A percentile compares a stretch with the other conserved stretches of the same genome.
These are phyloP conservation scores for Backusella westeae DNA, from an alignment of 192 early-diverging fungal genomes.

Conservation along the genomic window DNA sequence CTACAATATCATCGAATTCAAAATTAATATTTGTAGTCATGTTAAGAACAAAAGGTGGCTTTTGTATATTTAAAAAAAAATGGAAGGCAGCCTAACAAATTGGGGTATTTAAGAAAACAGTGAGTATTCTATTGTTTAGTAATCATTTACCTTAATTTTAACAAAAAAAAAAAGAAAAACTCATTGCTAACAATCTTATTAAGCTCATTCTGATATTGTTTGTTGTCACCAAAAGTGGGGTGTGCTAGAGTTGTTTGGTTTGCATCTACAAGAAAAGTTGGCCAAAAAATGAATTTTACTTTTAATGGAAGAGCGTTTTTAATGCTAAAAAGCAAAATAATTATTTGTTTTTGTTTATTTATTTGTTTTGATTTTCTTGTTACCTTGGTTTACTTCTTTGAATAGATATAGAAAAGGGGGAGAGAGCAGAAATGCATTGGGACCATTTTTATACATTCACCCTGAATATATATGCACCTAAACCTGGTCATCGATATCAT, in stretches of 20 bases:
- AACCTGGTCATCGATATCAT: not conserved
- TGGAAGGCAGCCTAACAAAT: not conserved
- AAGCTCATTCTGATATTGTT: not conserved
- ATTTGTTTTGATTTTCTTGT: not conserved
- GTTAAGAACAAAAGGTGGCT: not conserved
- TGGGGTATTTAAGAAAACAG: not conserved
- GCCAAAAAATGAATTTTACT: not conserved
- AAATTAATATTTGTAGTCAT: not conserved
- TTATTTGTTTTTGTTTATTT: not conserved
- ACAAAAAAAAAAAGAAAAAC: too few relatives aligned
- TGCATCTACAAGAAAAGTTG: not conserved
- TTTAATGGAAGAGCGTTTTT: not conserved
- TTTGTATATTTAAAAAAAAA: not conserved
- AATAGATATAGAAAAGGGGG: not conserved
- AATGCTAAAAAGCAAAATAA: not conserved
- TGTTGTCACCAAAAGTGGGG: not conserved
- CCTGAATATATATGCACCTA: not conserved
- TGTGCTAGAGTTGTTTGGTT: not conserved
- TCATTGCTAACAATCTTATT: not conserved
- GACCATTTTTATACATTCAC: not conserved
- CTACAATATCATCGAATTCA: not conserved
- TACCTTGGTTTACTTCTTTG: not conserved
- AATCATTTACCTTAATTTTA: too few relatives aligned
- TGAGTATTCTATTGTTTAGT: too few relatives aligned
- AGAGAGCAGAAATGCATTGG: not conserved